These are phyloP conservation scores for Stemphylium vesicarium DNA, from an alignment of 2,329 filamentous ascomycete species.

Conservation along the genomic window DNA sequence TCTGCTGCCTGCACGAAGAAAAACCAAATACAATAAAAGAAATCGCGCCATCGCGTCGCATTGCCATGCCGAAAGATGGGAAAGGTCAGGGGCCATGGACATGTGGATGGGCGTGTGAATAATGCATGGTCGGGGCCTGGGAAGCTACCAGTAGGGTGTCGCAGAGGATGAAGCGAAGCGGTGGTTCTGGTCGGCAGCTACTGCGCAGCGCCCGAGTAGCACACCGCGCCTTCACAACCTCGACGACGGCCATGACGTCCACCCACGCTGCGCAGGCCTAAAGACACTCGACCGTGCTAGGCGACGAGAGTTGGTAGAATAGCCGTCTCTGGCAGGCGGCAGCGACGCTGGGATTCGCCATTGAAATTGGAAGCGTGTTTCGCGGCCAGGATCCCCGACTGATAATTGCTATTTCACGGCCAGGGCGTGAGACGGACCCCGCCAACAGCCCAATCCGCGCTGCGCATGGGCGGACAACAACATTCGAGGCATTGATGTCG, in stretches of 20 bases:
- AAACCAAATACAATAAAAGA: neutral
- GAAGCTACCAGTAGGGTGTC: too few relatives aligned
- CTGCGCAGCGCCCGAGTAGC: constrained; percentile 8
- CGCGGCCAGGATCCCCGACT: constrained; percentile 35
- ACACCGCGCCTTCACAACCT: constrained; percentile 13
- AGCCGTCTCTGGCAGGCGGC: constrained; percentile 8
- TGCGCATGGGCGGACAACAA: constrained; percentile 31
- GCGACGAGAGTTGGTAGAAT: constrained; percentile 8
- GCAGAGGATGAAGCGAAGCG: neutral
- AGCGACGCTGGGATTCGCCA: constrained; percentile 19
- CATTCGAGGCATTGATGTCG: constrained; percentile 14
- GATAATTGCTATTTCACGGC: constrained; percentile 27
- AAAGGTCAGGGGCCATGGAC: neutral
- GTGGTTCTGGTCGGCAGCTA: constrained; percentile 11
- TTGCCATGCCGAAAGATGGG: neutral
- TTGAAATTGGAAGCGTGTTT: constrained; percentile 21
- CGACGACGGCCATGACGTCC: constrained; percentile 15
- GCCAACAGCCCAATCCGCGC: constrained; percentile 23
- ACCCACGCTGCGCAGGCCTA: constrained; percentile 19
- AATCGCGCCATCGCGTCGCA: too few relatives aligned
- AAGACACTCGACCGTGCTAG: constrained; percentile 8
- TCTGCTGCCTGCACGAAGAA: neutral
- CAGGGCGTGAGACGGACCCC: constrained; percentile 30
- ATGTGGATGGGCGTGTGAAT: neutral
- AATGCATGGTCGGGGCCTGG: neutral